phyloP scores from a whole-genome alignment of 306 rosid species.

The Mimosa pudica region DNA sequence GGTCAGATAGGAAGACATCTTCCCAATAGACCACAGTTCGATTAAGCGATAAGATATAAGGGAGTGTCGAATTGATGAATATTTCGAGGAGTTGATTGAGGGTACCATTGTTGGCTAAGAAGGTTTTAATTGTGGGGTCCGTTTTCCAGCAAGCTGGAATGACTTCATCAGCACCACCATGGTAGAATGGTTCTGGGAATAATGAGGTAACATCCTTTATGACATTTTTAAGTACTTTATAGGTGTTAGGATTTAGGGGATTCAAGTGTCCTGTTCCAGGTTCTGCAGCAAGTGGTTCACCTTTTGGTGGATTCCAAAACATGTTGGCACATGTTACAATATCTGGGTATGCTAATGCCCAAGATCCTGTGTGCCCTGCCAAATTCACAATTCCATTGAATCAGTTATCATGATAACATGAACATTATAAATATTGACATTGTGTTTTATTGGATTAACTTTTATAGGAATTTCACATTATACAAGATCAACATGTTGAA shows the following conservation, averaged over 20 bases:
- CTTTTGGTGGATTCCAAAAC: conserved; percentile 82
- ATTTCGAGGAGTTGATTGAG: conserved; percentile 68
- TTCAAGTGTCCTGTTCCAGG: conserved; percentile 93
- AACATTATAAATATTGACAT: not conserved
- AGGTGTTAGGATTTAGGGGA: conserved; percentile 82
- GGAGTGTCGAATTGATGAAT: conserved; percentile 71
- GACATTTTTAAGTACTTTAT: conserved; percentile 70
- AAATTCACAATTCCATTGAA: conserved; percentile 13
- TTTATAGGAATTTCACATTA: too few relatives aligned
- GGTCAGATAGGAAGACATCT: conserved; percentile 59
- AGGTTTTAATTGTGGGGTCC: conserved; percentile 58
- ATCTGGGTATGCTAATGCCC: conserved; percentile 85
- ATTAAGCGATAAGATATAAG: conserved; percentile 70
- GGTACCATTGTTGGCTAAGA: conserved; percentile 64
- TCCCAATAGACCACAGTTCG: conserved; percentile 87
- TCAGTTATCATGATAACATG: conserved; percentile 7
- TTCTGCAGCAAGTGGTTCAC: conserved; percentile 64
- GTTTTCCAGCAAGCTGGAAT: conserved; percentile 86
- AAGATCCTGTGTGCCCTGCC: conserved; percentile 88
- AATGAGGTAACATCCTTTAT: conserved; percentile 54
- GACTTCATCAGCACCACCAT: conserved; percentile 76
- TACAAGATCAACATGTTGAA: too few relatives aligned
- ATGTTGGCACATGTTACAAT: conserved; percentile 84
- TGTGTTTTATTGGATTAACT: too few relatives aligned
- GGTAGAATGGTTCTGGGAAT: conserved; percentile 79